phyloP scores from a whole-genome alignment of 768 basidiomycete genomes.

The Termitomyces eurrhizus region DNA sequence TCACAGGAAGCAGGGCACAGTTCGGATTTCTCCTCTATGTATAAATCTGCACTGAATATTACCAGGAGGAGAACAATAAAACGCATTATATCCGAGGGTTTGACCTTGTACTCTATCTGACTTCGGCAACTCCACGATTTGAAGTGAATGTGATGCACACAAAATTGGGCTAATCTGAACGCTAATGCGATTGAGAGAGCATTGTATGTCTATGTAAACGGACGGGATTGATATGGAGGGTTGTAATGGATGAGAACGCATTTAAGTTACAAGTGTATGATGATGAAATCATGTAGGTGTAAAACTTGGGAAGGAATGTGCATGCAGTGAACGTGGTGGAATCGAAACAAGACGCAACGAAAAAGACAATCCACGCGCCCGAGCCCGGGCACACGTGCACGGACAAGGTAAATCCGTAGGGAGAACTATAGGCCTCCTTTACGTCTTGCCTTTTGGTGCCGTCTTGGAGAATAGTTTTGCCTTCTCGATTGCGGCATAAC shows the following conservation, averaged over 20 bases:
- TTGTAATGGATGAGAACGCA: neutral
- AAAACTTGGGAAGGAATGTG: neutral
- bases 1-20: neutral
- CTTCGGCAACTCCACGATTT: neutral
- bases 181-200: neutral
- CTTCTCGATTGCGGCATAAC: conserved; percentile 85
- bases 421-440: conserved; percentile 14
- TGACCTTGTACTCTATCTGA: neutral
- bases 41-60: neutral
- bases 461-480: conserved; percentile 91
- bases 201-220: conserved; percentile 3
- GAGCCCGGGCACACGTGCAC: conserved; percentile 7
- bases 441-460: conserved; percentile 66
- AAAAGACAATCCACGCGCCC: conserved; percentile 7
- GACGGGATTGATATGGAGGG: neutral
- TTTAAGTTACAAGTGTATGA: conserved; percentile 3
- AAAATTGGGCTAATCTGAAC: neutral
- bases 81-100: neutral
- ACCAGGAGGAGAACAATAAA: neutral
- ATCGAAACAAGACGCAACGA: neutral
- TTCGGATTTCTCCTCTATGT: neutral
- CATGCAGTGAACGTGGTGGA: neutral
- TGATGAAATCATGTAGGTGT: neutral
- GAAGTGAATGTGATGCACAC: neutral
- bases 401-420: neutral